phyloP scores from a whole-genome alignment of 441 rosid species.

The Sinapis alba region DNA sequence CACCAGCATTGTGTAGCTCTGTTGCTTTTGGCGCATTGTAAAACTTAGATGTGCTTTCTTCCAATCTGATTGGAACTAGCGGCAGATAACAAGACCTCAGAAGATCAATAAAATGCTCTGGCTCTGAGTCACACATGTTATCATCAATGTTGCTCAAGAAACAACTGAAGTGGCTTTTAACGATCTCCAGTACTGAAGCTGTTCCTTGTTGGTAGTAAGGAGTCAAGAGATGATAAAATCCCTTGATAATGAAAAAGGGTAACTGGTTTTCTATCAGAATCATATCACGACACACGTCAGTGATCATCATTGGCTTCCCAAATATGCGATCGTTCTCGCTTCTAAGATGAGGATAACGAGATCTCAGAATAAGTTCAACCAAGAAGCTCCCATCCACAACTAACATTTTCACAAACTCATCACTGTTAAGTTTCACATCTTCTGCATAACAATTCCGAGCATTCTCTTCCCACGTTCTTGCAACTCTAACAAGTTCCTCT shows the following conservation, averaged over 20 bases:
- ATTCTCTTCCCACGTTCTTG: neutral
- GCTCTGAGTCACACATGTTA: neutral
- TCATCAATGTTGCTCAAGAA: neutral
- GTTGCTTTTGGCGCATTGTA: neutral
- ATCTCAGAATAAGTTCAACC: conserved; percentile 32
- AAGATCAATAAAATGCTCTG: neutral
- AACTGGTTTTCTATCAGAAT: neutral
- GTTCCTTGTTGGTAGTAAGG: conserved; percentile 4
- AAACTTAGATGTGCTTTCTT: neutral
- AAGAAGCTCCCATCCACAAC: conserved; percentile 29
- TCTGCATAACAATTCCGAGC: neutral
- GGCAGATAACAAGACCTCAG: neutral
- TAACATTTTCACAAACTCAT: neutral
- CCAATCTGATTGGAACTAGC: neutral
- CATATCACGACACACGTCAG: neutral
- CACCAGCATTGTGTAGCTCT: neutral
- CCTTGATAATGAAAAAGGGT: neutral
- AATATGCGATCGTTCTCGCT: conserved; percentile 2
- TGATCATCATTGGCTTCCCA: neutral
- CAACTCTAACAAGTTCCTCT: neutral
- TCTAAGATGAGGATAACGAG: conserved; percentile 21
- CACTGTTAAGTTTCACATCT: neutral
- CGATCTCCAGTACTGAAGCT: neutral
- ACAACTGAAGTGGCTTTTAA: neutral
- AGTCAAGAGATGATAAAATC: neutral